Conservation (phyloP, 1,139 yeast genomes). For the Meyerozyma athensensis region DNA sequence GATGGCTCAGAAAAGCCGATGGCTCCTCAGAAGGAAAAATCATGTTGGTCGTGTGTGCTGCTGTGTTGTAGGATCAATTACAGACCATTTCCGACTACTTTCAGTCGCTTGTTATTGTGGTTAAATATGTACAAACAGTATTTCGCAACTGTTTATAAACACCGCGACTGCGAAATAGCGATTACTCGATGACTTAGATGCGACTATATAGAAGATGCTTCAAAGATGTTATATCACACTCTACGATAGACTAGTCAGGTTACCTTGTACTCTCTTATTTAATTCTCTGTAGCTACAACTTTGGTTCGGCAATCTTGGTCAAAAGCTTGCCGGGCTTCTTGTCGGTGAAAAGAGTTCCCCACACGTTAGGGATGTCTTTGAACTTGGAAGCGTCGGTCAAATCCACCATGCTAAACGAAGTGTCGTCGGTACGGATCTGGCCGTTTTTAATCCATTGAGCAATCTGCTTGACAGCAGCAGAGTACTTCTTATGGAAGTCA, state of each 20-base stretch:
- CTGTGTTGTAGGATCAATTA: neutral
- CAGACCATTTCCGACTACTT: neutral
- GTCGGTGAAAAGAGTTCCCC: conserved; percentile 38
- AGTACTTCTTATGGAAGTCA: conserved; percentile 30
- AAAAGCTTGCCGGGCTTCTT: conserved; percentile 29
- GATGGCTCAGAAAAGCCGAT: neutral
- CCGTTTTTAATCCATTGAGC: conserved; percentile 36
- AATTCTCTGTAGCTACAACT: conserved; percentile 6
- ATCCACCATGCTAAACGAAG: conserved; percentile 31
- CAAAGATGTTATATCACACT: too few relatives aligned
- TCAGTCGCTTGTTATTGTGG: too few relatives aligned
- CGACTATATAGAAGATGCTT: too few relatives aligned
- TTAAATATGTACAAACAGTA: too few relatives aligned
- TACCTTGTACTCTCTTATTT: too few relatives aligned
- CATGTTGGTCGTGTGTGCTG: neutral
- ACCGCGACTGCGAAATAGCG: too few relatives aligned
- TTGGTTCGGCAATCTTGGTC: conserved; percentile 15
- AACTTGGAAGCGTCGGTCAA: conserved; percentile 28
- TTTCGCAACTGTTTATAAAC: too few relatives aligned
- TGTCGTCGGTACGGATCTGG: conserved; percentile 27
- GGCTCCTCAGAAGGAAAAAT: neutral
- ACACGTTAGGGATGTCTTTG: conserved; percentile 35
- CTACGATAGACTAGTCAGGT: too few relatives aligned
- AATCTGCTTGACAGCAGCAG: conserved; percentile 32
- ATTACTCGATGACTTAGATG: too few relatives aligned